Evolutionary conservation across 768 basidiomycete genomes (phyloP).

Genomic region (Calocybe indica): DNA sequence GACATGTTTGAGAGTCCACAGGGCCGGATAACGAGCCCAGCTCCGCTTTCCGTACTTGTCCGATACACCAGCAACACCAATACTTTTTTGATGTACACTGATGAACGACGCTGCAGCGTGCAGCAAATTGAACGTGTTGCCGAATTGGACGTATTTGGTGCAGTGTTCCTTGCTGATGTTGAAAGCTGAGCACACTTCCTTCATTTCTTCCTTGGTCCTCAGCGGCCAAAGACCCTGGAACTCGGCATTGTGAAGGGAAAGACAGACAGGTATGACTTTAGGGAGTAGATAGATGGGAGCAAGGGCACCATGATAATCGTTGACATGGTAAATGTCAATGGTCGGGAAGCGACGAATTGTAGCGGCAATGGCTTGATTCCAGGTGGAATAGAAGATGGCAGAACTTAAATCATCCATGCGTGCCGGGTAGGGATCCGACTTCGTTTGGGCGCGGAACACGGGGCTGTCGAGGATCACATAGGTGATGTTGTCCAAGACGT

Average conservation of each 20-base stretch:
- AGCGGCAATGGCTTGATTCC: conserved; percentile 95
- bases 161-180: conserved; percentile 96
- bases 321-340: conserved; percentile 92
- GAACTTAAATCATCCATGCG: conserved; percentile 97
- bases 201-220: conserved; percentile 97
- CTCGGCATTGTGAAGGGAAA: conserved; percentile 94
- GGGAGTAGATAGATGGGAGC: conserved; percentile 89
- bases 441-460: conserved; percentile 95
- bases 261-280: conserved; percentile 83
- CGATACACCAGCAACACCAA: conserved; percentile 94
- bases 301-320: conserved; percentile 92
- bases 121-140: conserved; percentile 94
- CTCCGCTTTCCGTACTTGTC: conserved; percentile 97
- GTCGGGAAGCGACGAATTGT: conserved; percentile 82
- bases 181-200: conserved; percentile 96
- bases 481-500: conserved; percentile 91
- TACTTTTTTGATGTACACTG: conserved; percentile 85
- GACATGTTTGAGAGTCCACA: conserved; percentile 94
- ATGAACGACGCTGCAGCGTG: conserved; percentile 93
- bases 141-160: conserved; percentile 96
- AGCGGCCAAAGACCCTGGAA: conserved; percentile 97
- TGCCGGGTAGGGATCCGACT: conserved; percentile 91
- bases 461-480: conserved; percentile 92
- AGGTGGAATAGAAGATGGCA: conserved; percentile 96
- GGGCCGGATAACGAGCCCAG: conserved; percentile 94